phyloP scores from a whole-genome alignment of 176 grass and related monocot genomes.

The Zea luxurians region DNA sequence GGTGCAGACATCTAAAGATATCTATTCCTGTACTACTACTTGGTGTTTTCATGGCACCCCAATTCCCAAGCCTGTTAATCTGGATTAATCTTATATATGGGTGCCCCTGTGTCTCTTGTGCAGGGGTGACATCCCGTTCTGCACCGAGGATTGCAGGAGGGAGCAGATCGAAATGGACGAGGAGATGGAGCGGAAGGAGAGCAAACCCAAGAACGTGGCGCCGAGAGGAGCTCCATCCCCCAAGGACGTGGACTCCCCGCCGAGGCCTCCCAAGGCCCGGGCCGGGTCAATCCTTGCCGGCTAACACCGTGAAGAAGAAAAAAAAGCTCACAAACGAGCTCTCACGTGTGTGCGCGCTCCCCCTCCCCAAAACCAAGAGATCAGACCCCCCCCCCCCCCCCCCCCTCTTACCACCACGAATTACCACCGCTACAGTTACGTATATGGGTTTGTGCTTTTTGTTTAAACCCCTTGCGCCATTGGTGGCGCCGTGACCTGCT shows the following conservation, averaged over 20 bases:
- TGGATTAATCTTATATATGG: background rate
- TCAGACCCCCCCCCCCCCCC: constrained; percentile 32
- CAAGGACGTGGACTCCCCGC: constrained; percentile 37
- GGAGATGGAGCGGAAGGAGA: constrained; percentile 49
- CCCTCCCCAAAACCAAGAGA: constrained; percentile 18
- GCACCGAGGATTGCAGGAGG: constrained; percentile 65
- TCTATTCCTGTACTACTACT: background rate
- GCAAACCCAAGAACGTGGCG: constrained; percentile 38
- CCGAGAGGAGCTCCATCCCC: constrained; percentile 19
- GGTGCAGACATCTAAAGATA: background rate
- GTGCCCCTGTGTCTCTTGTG: background rate
- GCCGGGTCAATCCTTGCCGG: constrained; percentile 62
- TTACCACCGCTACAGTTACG: constrained; percentile 27
- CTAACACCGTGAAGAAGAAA: constrained; percentile 20
- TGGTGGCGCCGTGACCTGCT: constrained; percentile 17
- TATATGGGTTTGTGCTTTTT: constrained; percentile 61
- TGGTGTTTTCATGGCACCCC: background rate
- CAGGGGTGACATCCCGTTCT: constrained; percentile 73
- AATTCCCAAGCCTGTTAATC: background rate
- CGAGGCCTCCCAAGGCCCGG: constrained; percentile 49
- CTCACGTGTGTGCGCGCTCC: background rate
- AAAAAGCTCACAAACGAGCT: background rate
- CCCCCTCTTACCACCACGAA: constrained; percentile 19
- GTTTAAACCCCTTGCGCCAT: constrained; percentile 42
- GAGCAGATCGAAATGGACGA: constrained; percentile 75